These are phyloP conservation scores for Henckelia pumila DNA, from an alignment of 257 asterid species.

Conservation along the genomic window DNA sequence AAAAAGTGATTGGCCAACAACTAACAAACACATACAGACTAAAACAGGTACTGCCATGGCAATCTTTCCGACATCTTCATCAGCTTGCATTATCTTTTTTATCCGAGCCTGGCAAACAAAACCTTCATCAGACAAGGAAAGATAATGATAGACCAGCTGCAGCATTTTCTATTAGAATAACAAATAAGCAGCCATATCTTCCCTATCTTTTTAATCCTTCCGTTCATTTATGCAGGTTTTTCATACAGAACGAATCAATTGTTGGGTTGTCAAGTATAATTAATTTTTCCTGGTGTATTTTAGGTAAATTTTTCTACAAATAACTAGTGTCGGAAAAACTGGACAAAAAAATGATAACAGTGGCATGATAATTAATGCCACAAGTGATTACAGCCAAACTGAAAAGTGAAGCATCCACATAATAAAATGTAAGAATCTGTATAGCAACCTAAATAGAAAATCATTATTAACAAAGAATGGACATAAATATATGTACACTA, in stretches of 20 bases:
- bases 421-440: no score
- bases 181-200: slow-evolving; percentile 1
- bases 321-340: background rate
- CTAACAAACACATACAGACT: slow-evolving; percentile 61
- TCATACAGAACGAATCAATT: background rate
- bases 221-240: slow-evolving; percentile 16
- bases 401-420: background rate
- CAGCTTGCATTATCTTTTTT: slow-evolving; percentile 95
- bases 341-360: no score
- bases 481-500: background rate
- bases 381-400: background rate
- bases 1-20: slow-evolving; percentile 10
- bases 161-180: slow-evolving; percentile 3
- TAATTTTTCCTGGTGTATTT: background rate
- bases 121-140: slow-evolving; percentile 17
- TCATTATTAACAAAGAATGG: background rate
- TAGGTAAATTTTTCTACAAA: background rate
- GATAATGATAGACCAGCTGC: slow-evolving; percentile 1
- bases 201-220: background rate
- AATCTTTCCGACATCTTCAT: slow-evolving; percentile 97
- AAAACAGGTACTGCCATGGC: slow-evolving; percentile 95
- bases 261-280: background rate
- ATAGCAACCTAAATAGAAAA: background rate
- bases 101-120: slow-evolving; percentile 67
- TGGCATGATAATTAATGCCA: background rate